Evolutionary conservation across 768 basidiomycete species (phyloP).

Genomic region (Termitomyces sp.): DNA sequence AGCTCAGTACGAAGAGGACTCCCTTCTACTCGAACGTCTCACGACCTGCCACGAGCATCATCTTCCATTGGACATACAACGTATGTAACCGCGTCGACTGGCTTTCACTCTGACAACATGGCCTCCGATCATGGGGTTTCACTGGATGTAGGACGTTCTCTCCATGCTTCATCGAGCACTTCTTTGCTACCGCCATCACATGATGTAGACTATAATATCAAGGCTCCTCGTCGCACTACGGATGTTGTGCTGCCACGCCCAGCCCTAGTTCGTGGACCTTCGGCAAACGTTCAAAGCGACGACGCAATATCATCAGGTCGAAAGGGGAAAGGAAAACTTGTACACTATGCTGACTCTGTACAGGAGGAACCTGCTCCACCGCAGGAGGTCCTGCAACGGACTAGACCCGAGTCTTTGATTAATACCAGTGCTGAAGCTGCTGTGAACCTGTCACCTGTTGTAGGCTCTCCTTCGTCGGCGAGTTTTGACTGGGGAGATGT

Average conservation of each 20-base stretch:
- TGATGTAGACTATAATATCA: background rate
- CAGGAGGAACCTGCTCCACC: constrained; percentile 45
- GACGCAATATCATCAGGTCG: constrained; percentile 6
- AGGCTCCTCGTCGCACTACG: constrained; percentile 8
- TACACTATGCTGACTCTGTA: constrained; percentile 35
- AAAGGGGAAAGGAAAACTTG: constrained; percentile 29
- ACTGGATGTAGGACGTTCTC: constrained; percentile 3
- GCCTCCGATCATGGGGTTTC: constrained; percentile 1
- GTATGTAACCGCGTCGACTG: constrained; percentile 23
- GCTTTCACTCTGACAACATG: constrained; percentile 3
- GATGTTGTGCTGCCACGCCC: constrained; percentile 16
- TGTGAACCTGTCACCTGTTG: constrained; percentile 11
- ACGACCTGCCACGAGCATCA: constrained; percentile 2
- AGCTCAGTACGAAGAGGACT: constrained; percentile 1
- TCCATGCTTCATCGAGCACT: constrained; percentile 14
- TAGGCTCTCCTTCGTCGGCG: constrained; percentile 12
- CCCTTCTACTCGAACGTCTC: constrained; percentile 1
- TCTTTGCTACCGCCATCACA: constrained; percentile 13
- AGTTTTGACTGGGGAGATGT: constrained; percentile 45
- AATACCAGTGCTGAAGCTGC: constrained; percentile 64
- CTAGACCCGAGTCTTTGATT: constrained; percentile 44
- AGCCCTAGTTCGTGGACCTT: constrained; percentile 13
- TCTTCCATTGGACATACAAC: constrained; percentile 17
- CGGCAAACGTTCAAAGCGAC: constrained; percentile 10
- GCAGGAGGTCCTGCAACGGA: constrained; percentile 61